Evolutionary conservation across 345 rosid species (phyloP), one percentile per base, ranked within the genome.

Genomic region (Syzygium aqueum): DNA sequence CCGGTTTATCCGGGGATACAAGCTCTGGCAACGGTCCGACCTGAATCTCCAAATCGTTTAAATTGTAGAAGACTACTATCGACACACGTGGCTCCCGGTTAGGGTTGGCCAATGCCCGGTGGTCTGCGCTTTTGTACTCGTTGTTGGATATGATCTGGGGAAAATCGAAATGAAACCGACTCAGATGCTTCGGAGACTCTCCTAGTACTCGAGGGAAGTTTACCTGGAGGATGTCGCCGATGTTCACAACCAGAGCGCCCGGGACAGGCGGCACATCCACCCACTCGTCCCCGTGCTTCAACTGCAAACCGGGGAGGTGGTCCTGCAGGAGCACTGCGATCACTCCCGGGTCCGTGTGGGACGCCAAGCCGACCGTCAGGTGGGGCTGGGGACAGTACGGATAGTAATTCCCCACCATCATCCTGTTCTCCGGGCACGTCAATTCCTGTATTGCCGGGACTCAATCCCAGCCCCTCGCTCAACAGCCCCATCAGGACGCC

Each of bases 351-450:
- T 94, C 94, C 0, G 92, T 92, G 77, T 93, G 95, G 28, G 93
- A 85, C 10, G 89, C 13, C 33, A 89, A 84, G 12, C 95, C 96
- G 2, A 93, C 84, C 11, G 93, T 94, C 19, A 92, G 90, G 86
- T 93, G 91, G 21, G 95, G 94, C 87, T 93, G 94, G 0, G 95
- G 96, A 65, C 95, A 94, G 40, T 49, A 40, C 1, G 94, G 94
- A 77, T 93, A 94, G 88, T 88, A 93, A 46, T 93, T 92, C 13
- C 89, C 94, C 33, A 90, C 92, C 94, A 93, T 89, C 14, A 30
- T 1, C 89, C 93, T 90, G 7, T 82, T 88, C 11, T 90, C 94
- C 83, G 85, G 67, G 53, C 92, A 93, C 0, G 92, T 86, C 86
- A 90, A 87, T 21, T 91, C 91, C 92, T 90, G 91, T 53, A 93